Conservation (phyloP, 768 basidiomycete genomes). For the Calocybe indica region DNA sequence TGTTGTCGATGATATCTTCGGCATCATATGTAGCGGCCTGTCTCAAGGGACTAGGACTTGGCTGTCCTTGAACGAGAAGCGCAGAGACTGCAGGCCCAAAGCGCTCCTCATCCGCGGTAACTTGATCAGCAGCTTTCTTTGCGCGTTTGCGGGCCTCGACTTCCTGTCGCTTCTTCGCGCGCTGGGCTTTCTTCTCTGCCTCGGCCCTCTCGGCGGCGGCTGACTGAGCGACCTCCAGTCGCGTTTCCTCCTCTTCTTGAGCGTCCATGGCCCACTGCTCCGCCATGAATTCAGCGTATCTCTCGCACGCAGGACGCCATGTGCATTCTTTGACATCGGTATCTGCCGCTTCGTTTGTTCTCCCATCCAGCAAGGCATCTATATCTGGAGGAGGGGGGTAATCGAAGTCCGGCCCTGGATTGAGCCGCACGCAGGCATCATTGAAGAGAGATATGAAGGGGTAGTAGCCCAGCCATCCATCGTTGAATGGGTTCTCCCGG, state of each 20-base stretch:
- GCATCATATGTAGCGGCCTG: constrained; percentile 33
- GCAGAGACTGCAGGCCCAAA: constrained; percentile 5
- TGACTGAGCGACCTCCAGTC: constrained; percentile 30
- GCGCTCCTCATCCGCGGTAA: constrained; percentile 15
- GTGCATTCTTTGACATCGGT: constrained; percentile 30
- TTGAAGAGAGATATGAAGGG: constrained; percentile 94
- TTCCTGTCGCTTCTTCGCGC: constrained; percentile 43
- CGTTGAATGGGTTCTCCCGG: constrained; percentile 84
- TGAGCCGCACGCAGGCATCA: constrained; percentile 75
- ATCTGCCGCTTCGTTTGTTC: constrained; percentile 9
- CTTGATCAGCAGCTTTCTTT: constrained; percentile 31
- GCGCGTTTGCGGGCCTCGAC: constrained; percentile 46
- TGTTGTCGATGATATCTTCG: constrained; percentile 25
- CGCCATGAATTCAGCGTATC: constrained; percentile 78
- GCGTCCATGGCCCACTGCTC: constrained; percentile 79
- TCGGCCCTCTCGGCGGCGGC: constrained; percentile 36
- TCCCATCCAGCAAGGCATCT: constrained; percentile 50
- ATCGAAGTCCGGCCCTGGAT: constrained; percentile 85
- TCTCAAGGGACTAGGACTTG: constrained; percentile 39
- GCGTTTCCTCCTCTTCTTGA: constrained; percentile 69
- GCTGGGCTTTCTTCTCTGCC: constrained; percentile 44
- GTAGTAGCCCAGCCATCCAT: constrained; percentile 93
- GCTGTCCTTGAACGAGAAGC: constrained; percentile 15
- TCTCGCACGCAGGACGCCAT: constrained; percentile 80
- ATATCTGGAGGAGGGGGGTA: constrained; percentile 77